Evolutionary conservation across 1,284 basidiomycete genomes (phyloP).

Genomic region (Paramarasmius palmivorus): DNA sequence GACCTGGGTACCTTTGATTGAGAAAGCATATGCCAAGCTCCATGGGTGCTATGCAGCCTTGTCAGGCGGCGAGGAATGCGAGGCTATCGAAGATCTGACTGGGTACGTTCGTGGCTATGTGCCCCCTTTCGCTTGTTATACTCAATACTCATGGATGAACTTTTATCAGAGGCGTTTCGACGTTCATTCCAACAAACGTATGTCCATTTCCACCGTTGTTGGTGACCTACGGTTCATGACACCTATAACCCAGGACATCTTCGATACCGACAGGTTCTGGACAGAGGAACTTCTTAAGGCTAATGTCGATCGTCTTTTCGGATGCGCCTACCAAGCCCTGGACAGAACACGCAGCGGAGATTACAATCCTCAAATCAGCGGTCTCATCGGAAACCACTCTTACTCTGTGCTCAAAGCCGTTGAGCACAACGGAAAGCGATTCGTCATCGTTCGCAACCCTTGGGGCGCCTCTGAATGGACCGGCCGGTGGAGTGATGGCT

Average conservation of each 20-base stretch:
- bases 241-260: slow-evolving; percentile 46
- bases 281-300: slow-evolving; percentile 40
- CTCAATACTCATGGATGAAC: neutral
- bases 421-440: slow-evolving; percentile 32
- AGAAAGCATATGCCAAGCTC: slow-evolving; percentile 56
- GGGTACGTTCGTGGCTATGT: slow-evolving; percentile 31
- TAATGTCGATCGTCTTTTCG: slow-evolving; percentile 48
- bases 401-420: slow-evolving; percentile 33
- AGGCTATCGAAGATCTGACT: slow-evolving; percentile 51
- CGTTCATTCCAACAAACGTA: slow-evolving; percentile 38
- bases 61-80: slow-evolving; percentile 38
- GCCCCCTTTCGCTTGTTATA: neutral
- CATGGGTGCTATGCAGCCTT: slow-evolving; percentile 47
- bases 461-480: slow-evolving; percentile 35
- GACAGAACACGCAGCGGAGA: slow-evolving; percentile 34
- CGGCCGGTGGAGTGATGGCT: slow-evolving; percentile 36
- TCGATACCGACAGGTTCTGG: slow-evolving; percentile 44
- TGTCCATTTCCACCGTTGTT: slow-evolving; percentile 2
- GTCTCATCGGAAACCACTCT: slow-evolving; percentile 32
- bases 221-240: too few species aligned
- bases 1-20: slow-evolving; percentile 46
- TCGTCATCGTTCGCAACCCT: slow-evolving; percentile 34
- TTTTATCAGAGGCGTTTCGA: slow-evolving; percentile 41
- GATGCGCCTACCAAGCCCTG: slow-evolving; percentile 39
- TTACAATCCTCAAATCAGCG: slow-evolving; percentile 31